phyloP scores from a whole-genome alignment of 2,329 filamentous ascomycete genomes.

The Parafenestella ontariensis region DNA sequence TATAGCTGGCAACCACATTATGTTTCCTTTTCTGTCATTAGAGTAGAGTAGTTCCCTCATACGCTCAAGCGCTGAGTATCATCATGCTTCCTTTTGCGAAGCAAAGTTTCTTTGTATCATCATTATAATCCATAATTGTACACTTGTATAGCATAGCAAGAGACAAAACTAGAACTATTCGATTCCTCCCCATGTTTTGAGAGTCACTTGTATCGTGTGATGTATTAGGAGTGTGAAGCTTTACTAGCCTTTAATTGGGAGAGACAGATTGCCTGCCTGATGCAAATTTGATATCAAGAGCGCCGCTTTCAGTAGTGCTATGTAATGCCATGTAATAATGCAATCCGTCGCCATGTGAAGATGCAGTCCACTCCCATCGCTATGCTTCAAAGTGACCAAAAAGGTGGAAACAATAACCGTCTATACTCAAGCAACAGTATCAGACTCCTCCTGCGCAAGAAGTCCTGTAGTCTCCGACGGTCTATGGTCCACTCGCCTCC shows the following conservation, averaged over 20 bases:
- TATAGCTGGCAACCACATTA: not conserved
- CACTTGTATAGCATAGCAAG: not conserved
- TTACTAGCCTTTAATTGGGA: too few species aligned
- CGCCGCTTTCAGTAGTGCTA: too few species aligned
- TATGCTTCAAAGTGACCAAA: not conserved
- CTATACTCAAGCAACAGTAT: constrained; percentile 30
- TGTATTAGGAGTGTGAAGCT: not conserved
- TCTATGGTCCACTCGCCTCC: constrained; percentile 29
- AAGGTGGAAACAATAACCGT: not conserved
- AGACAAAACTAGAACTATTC: not conserved
- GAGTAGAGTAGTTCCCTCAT: not conserved
- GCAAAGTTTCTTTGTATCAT: not conserved
- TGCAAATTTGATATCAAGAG: not conserved
- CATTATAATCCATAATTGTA: not conserved
- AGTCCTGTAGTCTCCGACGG: constrained; percentile 30
- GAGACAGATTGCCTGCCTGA: too few species aligned
- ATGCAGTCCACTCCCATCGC: not conserved
- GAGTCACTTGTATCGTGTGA: not conserved
- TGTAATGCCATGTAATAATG: not conserved
- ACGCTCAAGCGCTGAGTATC: constrained; percentile 2
- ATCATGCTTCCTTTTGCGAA: not conserved
- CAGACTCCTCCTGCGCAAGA: constrained; percentile 37
- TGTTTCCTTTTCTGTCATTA: not conserved
- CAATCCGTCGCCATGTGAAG: not conserved
- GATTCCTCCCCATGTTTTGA: not conserved